Conservation (phyloP, 192 early-diverging fungal genomes). For the Ambispora gerdemannii region DNA sequence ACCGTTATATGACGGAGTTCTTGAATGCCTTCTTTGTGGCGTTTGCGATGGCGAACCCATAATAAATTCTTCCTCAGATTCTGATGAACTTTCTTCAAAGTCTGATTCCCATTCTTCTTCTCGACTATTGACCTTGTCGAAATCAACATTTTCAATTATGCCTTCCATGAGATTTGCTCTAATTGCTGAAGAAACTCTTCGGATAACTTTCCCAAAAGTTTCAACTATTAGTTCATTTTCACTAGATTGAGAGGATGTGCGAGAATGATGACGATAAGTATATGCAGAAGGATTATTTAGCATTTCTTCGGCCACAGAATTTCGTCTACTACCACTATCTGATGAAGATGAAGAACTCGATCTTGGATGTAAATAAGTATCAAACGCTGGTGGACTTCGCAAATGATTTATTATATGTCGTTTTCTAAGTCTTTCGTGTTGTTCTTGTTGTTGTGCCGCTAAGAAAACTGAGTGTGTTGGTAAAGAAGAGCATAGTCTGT, state of each 20-base stretch:
- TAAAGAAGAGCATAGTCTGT: too few relatives aligned
- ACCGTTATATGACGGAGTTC: not conserved
- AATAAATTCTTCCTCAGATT: not conserved
- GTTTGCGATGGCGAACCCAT: not conserved
- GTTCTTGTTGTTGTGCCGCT: not conserved
- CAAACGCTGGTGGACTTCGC: not conserved
- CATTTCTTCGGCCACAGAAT: not conserved
- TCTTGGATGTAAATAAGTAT: not conserved
- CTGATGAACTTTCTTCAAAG: not conserved
- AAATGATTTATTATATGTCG: not conserved
- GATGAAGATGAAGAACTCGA: not conserved
- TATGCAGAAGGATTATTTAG: not conserved
- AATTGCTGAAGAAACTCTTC: not conserved
- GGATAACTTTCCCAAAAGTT: not conserved
- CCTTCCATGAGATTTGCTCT: not conserved
- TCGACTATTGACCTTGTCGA: not conserved
- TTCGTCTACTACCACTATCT: not conserved
- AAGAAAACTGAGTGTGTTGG: not conserved
- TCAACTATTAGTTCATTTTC: not conserved
- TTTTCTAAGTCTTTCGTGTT: not conserved
- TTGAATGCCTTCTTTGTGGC: not conserved
- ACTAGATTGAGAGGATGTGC: not conserved
- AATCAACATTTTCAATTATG: not conserved
- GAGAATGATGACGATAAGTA: not conserved
- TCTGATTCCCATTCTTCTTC: not conserved